These are phyloP conservation scores for Fusarium sp. DNA, from an alignment of 2,329 filamentous ascomycete species.

Conservation along the genomic window DNA sequence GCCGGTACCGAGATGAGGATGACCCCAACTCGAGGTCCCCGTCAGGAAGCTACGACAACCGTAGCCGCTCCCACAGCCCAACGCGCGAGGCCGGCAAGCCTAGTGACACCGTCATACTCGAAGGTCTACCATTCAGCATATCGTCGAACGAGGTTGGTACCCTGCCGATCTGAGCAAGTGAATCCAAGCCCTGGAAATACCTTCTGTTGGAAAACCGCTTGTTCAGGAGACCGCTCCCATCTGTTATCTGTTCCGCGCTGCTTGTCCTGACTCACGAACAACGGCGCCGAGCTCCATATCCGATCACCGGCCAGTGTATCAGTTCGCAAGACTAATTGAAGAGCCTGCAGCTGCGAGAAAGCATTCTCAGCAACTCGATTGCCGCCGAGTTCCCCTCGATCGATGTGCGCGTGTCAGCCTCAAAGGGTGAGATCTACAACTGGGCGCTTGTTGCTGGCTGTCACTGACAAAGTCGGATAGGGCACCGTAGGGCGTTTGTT, in stretches of 20 bases:
- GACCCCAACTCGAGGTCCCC: conserved; percentile 43
- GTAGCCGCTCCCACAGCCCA: conserved; percentile 52
- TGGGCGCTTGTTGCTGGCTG: neutral
- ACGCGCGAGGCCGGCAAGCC: conserved; percentile 55
- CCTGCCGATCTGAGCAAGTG: conserved; percentile 36
- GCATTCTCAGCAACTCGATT: conserved; percentile 49
- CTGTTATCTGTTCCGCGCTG: conserved; percentile 5
- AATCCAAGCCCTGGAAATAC: conserved; percentile 5
- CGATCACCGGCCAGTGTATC: conserved; percentile 21
- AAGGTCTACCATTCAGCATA: conserved; percentile 63
- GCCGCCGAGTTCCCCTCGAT: conserved; percentile 52
- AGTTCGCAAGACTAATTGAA: conserved; percentile 44
- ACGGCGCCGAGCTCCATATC: conserved; percentile 15
- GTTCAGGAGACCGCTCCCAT: conserved; percentile 6
- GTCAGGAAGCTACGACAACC: conserved; percentile 42
- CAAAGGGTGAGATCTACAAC: conserved; percentile 45
- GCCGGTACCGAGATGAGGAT: conserved; percentile 38
- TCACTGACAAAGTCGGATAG: conserved; percentile 45
- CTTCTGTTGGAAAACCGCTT: conserved; percentile 17
- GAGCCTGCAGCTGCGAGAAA: conserved; percentile 51
- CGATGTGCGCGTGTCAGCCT: conserved; percentile 54
- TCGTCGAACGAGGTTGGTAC: conserved; percentile 64
- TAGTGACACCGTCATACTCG: conserved; percentile 66
- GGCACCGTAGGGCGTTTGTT: conserved; percentile 56
- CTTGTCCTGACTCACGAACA: conserved; percentile 11